Base-by-base conservation (phyloP, 768 basidiomycete species). In the Termitomyces sp. region DNA sequence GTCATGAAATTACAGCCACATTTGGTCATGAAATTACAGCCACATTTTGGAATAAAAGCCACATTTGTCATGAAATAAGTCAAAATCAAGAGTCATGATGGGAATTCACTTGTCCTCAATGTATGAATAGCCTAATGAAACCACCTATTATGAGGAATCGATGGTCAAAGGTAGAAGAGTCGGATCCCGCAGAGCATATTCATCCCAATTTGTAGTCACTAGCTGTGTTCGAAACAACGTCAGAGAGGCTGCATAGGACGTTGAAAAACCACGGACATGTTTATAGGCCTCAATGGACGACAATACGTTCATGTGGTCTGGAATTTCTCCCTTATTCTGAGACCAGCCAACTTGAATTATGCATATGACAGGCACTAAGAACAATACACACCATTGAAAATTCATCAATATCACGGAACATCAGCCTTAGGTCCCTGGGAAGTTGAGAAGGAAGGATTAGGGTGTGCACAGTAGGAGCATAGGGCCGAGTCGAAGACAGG, bases 381-480 rank as follows among this genome's bases (percentile, higher is more conserved):
- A 23, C 39, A 47, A 30, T 47, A 72, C 83, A 60, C 55, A 88
- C 91, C 65, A 89, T 51, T 54, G 70, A 69, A 23, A 68, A 67
- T 64, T 89, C 88, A 56, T 91, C 84, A 19, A 93, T 69, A 64
- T 83, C 81, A 32, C 91, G 85, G 63, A 90, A 80, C 49, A 80
- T 79, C 45, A 84, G 66, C 37, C 80, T 75, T 46, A 93, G 76
- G 65, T 93, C 91, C 3, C 82, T 66, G 19, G 91, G 91, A 16
- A 93, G 57, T 66, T 80, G 81, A 6, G 90, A 88, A 19, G 91
- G 91, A 27, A 93, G 66, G 21, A 91, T 72, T 3, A 93, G 68
- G 41, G 79, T 83, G 71, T 94, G 91, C 5, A 90, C 78, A 2
- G 86, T 83, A 0, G 91, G 91, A 30, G 72, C 71, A 68, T 87